Evolutionary conservation across 176 grass and related monocot genomes (phyloP), one percentile per base, ranked within the genome.

Genomic region (Typha latifolia): DNA sequence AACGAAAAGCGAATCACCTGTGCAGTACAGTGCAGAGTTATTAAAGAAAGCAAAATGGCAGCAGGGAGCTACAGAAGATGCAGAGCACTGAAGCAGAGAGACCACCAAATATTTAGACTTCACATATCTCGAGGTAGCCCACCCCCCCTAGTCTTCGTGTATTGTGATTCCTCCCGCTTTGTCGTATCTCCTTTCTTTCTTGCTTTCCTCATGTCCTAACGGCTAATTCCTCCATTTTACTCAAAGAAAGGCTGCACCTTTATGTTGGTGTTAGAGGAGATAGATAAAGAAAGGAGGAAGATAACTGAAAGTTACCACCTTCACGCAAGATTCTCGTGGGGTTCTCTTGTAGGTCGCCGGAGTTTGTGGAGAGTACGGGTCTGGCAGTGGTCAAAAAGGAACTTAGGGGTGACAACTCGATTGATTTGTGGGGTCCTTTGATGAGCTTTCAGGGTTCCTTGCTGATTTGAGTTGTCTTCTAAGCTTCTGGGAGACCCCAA

Each of bases 81-180:
- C 20, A 24, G 62, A 66, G 20, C 37, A 43, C 37, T 43, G 37
- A 66, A 66, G 26, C 62, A 66, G 62, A 66, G 20, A 66, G 26
- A 66, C 20, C 27, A 24, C 26, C 14, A 29, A 24, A 66, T 48
- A 37, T 69, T 59, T 59, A 59, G 53, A 4, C 16, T 59, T 11
- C 53, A 56, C 51, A 20, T 56, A 56, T 56, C 15, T 56, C 51
- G 51, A 19, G n/a, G 53, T 57, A 43, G 37, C 24, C 24, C 24
- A 0, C 24, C 24, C 14, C 12, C 16, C 50, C 52, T 56, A 20
- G 3, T 9, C 53, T 59, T 6, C 20, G 10, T 57, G 20, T 57
- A 0, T 29, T 11, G 53, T 57, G n/a, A 22, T 59, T 59, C 53
- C 53, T 21, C n/a, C 14, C 53, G n/a, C 6, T 59, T 59, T 59